Conservation (phyloP, 2,329 filamentous ascomycete species). For the Phoma sp. region DNA sequence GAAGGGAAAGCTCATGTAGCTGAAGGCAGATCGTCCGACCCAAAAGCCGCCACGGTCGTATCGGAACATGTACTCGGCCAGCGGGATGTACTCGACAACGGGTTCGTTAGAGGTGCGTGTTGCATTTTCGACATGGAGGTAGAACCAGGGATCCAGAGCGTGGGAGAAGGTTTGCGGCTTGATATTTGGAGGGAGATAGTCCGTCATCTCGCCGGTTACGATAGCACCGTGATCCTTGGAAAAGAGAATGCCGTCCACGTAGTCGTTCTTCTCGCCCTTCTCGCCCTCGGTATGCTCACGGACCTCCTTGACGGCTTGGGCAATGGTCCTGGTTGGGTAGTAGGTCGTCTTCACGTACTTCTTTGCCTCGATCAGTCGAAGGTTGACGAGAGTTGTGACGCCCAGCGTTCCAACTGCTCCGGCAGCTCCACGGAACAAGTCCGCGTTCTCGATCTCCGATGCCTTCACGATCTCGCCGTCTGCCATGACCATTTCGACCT, state of each 20-base stretch:
- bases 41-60: slow-evolving; percentile 75
- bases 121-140: slow-evolving; percentile 55
- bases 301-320: slow-evolving; percentile 52
- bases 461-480: slow-evolving; percentile 64
- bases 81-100: slow-evolving; percentile 63
- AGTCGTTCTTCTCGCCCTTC: slow-evolving; percentile 49
- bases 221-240: slow-evolving; percentile 51
- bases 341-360: slow-evolving; percentile 59
- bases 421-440: slow-evolving; percentile 70
- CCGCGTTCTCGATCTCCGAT: slow-evolving; percentile 60
- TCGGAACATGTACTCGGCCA: slow-evolving; percentile 72
- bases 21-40: slow-evolving; percentile 67
- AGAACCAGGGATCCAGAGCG: slow-evolving; percentile 59
- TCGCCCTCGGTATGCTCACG: slow-evolving; percentile 46
- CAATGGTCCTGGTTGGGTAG: slow-evolving; percentile 50
- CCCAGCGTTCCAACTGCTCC: slow-evolving; percentile 71
- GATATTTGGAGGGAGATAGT: slow-evolving; percentile 38
- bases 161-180: slow-evolving; percentile 50
- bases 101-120: slow-evolving; percentile 41
- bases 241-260: slow-evolving; percentile 60
- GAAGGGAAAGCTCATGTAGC: slow-evolving; percentile 70
- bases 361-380: slow-evolving; percentile 55
- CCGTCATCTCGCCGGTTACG: slow-evolving; percentile 53
- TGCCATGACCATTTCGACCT: slow-evolving; percentile 69
- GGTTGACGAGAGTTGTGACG: slow-evolving; percentile 65